Evolutionary conservation across 2,329 filamentous ascomycete genomes (phyloP), one percentile per base, ranked within the genome.

Genomic region (Penicillium paneum): DNA sequence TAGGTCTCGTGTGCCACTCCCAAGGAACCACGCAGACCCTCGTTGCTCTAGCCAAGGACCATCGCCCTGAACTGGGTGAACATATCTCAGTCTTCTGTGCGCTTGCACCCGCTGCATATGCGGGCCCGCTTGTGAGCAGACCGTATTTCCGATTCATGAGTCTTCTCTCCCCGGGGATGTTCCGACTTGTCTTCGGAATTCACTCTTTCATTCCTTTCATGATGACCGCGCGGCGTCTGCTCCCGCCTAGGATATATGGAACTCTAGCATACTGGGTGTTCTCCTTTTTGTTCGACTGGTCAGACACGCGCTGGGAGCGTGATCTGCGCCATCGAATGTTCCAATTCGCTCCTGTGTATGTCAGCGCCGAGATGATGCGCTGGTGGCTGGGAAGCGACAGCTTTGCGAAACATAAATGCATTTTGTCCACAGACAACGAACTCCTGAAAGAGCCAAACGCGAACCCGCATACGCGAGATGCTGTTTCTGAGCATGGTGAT

Each of bases 351-450:
- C 93, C 93, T 1, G 90, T 96, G 0, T 96, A 95, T 65, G 90
- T 97, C 47, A 91, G 87, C 63, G 83, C 90, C 0, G 91, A 97
- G 74, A 88, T 86, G 55, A 96, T 97, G 90, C 81, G 90, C 6
- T 97, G 93, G 93, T 97, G 93, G 93, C 81, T 97, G 0, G 93
- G 92, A 0, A 79, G 87, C 4, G 90, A 94, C 64, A 91, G 91
- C 63, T 97, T 96, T 66, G 87, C 84, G 26, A 85, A 81, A 64
- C 90, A 96, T 65, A 90, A 89, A 69, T 97, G 92, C 67, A 95
- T 97, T 48, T 77, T 97, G 7, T 82, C 89, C 1, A 96, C 91
- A 0, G 82, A 83, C 36, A 88, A 92, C 58, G 84, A 88, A 63
- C 84, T 87, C 40, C 76, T 85, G 53, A 85, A 88, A 50, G 83